A percentile compares a stretch with the other conserved stretches of the same genome.
Conservation (phyloP, 2,329 filamentous ascomycete species). For the Fusarium circinatum region DNA sequence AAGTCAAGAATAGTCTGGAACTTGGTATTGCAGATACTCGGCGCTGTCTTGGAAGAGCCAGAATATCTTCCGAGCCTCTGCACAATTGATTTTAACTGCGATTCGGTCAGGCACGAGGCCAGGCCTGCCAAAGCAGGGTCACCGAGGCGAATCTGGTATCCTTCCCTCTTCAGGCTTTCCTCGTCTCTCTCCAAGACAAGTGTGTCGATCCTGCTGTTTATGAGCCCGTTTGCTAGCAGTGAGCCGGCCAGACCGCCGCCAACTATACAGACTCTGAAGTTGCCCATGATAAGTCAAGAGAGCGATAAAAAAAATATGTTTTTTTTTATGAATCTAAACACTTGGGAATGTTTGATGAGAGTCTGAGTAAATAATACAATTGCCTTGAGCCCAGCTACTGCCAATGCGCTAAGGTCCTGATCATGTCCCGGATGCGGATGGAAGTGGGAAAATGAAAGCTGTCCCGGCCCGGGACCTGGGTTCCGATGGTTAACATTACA, state of each 20-base stretch:
- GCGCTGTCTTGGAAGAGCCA: neutral
- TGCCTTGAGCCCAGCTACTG: too few relatives aligned
- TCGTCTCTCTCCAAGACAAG: neutral
- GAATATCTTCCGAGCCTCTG: neutral
- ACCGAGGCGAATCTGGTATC: neutral
- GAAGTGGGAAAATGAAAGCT: too few relatives aligned
- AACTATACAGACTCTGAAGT: neutral
- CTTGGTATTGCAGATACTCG: neutral
- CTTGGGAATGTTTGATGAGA: fast-evolving
- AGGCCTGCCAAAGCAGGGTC: neutral
- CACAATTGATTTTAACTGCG: neutral
- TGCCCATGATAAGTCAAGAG: neutral
- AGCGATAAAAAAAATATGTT: too few relatives aligned
- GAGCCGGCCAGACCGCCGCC: neutral
- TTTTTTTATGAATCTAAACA: too few relatives aligned
- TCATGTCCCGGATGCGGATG: too few relatives aligned
- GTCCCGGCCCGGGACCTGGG: too few relatives aligned
- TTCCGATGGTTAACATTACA: too few relatives aligned
- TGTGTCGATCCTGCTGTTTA: neutral
- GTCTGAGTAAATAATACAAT: neutral
- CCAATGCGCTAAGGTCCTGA: too few relatives aligned
- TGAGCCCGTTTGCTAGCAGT: neutral
- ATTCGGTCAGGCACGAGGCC: neutral
- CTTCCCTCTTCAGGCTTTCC: neutral
- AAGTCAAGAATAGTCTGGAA: neutral